A percentile compares a stretch with the other conserved stretches of the same genome.
Evolutionary conservation across 129 eudicot species (phyloP).

Genomic region (Flaveria linearis): DNA sequence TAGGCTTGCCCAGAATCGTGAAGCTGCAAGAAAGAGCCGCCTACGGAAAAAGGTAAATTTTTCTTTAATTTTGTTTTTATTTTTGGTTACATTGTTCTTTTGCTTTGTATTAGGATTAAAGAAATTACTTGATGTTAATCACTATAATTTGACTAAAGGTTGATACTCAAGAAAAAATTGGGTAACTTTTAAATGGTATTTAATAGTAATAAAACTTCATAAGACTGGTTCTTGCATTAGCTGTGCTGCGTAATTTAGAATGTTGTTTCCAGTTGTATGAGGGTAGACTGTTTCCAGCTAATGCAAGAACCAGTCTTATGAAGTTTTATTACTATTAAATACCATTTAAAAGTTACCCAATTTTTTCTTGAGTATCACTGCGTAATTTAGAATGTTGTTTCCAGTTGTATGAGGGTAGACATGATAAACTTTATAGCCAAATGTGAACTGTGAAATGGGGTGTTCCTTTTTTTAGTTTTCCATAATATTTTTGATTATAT

Average conservation of each 20-base stretch:
- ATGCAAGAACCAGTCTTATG: not conserved
- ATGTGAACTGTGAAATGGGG: not conserved
- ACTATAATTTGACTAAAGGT: not conserved
- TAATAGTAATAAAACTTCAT: not conserved
- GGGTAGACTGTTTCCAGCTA: slow-evolving; percentile 12
- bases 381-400: not conserved
- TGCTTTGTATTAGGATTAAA: not conserved
- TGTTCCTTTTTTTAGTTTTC: not conserved
- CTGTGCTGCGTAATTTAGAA: not conserved
- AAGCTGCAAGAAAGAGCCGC: slow-evolving; percentile 94
- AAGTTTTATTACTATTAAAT: not conserved
- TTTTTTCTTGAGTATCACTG: not conserved
- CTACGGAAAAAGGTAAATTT: slow-evolving; percentile 69
- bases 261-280: not conserved
- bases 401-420: too few species aligned
- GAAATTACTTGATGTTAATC: not conserved
- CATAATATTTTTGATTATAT: not conserved
- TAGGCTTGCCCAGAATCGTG: slow-evolving; percentile 96
- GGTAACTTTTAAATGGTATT: not conserved
- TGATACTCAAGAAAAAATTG: not conserved
- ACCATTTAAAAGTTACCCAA: not conserved
- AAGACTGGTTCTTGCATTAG: not conserved
- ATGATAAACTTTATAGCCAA: not conserved
- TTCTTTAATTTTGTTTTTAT: not conserved
- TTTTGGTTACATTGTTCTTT: not conserved